Base-by-base conservation (phyloP, 441 rosid genomes). In the Adansonia madagascariensis region DNA sequence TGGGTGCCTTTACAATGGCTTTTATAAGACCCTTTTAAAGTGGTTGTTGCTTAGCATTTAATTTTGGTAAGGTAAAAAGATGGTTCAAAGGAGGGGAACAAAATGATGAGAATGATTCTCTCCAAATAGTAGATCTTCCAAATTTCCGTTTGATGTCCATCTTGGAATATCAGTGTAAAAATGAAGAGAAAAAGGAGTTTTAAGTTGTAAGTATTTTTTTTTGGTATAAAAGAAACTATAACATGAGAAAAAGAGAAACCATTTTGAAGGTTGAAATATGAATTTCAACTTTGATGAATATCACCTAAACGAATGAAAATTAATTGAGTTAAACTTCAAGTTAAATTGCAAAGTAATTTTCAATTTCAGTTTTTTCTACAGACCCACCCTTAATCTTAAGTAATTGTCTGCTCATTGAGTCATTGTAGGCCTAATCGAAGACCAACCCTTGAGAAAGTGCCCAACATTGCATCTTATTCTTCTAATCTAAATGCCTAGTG, bases 1-100 rank as follows among this genome's bases (percentile, higher is more conserved):
- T 46, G 1, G 68, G 20, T 31, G 75, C 77, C 80, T 75, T 76
- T 65, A 73, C 74, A 46, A 59, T 47, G 70, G 78, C n/a, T 44
- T 84, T 82, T 84, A 83, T 86, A 88, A 83, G 78, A 78, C 70
- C 31, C 47, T 22, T 22, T 43, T 22, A 69, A 31, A 57, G 82
- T 47, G 79, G 78, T 53, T 27, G 43, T 61, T 77, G 79, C 79
- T 77, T 77, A 46, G 68, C 66, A 17, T 77, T 77, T 46, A 77
- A 68, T 77, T 77, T 52, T 77, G 60, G 69, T 68, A 7, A 12
- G 44, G 47, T 47, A 22, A 56, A 67, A 62, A 35, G 49, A 49
- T 27, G 70, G 24, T 44, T 9, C 7, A 31, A 55, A 31, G 31
- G 67, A 10, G 24, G 47, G 73, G 57, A 76, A 67, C 79, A 67